Conservation (phyloP, 805 yeast genomes). For the Cyberlindnera maclurae region DNA sequence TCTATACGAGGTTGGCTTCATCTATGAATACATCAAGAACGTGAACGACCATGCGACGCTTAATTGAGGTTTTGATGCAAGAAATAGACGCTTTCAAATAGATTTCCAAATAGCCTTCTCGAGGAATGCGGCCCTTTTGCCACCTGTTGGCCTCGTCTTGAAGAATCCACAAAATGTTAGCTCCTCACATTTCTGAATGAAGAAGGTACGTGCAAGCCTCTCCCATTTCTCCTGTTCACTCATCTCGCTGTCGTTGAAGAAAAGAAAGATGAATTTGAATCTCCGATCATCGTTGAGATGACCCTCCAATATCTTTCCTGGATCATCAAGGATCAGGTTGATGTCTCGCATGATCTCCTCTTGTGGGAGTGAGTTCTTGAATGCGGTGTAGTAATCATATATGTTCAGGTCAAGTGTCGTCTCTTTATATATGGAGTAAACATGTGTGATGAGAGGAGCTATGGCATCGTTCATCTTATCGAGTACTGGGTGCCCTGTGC, state of each 20-base stretch:
- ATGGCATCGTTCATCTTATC: slow-evolving; percentile 28
- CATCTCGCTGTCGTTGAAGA: slow-evolving; percentile 23
- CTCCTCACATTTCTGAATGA: slow-evolving; percentile 67
- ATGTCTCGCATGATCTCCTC: slow-evolving; percentile 23
- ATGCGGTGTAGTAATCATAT: slow-evolving; percentile 59
- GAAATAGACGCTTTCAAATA: slow-evolving; percentile 25
- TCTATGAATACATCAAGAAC: slow-evolving; percentile 40
- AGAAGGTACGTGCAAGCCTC: slow-evolving; percentile 58
- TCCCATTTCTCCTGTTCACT: slow-evolving; percentile 47
- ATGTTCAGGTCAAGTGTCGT: slow-evolving; percentile 65
- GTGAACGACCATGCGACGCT: slow-evolving; percentile 25
- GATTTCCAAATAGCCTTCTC: slow-evolving; percentile 73
- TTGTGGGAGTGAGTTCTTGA: slow-evolving; percentile 41
- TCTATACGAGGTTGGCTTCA: slow-evolving; percentile 43
- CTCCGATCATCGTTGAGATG: slow-evolving; percentile 21
- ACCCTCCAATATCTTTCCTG: slow-evolving; percentile 12
- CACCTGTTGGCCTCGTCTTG: slow-evolving; percentile 33
- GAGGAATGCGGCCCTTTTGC: slow-evolving; percentile 53
- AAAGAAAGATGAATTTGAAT: slow-evolving; percentile 22
- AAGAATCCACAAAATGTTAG: slow-evolving; percentile 63
- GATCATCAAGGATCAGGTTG: slow-evolving; percentile 15
- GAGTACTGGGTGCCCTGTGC: slow-evolving; percentile 14
- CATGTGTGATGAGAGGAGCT: slow-evolving; percentile 47
- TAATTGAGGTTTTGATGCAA: not conserved
- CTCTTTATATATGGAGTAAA: slow-evolving; percentile 70